These are phyloP conservation scores for Sarocladiaceae sp. DNA, from an alignment of 2,329 filamentous ascomycete species.

Conservation along the genomic window DNA sequence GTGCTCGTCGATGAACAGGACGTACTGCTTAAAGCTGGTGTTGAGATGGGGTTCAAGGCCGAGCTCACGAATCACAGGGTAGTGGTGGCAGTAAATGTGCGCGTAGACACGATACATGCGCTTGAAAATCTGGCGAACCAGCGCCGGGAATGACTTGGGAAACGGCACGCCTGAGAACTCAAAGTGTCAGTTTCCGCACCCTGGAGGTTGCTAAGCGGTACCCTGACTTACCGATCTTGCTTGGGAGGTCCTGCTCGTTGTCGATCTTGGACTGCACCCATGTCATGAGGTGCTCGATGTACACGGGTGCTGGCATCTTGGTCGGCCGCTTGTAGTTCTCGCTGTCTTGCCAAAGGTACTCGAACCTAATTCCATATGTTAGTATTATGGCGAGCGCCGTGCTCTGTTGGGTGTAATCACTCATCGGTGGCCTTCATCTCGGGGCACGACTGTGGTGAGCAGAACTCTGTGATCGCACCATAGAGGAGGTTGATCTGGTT, in stretches of 20 bases:
- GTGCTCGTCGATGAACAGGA: conserved; percentile 97
- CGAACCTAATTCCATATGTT: conserved; percentile 56
- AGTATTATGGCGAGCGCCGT: conserved; percentile 11
- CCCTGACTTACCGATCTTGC: conserved; percentile 63
- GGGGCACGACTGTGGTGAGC: conserved; percentile 91
- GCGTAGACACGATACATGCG: conserved; percentile 97
- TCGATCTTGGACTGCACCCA: conserved; percentile 96
- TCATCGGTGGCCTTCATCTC: conserved; percentile 99
- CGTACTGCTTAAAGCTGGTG: conserved; percentile 99
- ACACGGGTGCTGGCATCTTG: conserved; percentile 95
- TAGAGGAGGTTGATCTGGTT: conserved; percentile 99
- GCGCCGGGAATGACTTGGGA: conserved; percentile 80
- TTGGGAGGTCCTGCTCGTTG: conserved; percentile 93
- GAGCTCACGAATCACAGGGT: conserved; percentile 90
- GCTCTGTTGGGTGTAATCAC: too few relatives aligned
- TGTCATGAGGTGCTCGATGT: conserved; percentile 95
- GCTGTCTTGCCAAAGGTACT: conserved; percentile 97
- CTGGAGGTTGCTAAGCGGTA: background rate
- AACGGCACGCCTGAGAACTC: conserved; percentile 80
- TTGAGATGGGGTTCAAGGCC: conserved; percentile 96
- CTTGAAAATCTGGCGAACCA: conserved; percentile 96
- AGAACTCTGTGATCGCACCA: conserved; percentile 98
- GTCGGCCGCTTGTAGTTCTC: conserved; percentile 93
- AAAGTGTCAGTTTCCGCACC: background rate
- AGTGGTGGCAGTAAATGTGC: conserved; percentile 99